phyloP scores from a whole-genome alignment of 2,329 filamentous ascomycete species.

The Penicillium palitans region DNA sequence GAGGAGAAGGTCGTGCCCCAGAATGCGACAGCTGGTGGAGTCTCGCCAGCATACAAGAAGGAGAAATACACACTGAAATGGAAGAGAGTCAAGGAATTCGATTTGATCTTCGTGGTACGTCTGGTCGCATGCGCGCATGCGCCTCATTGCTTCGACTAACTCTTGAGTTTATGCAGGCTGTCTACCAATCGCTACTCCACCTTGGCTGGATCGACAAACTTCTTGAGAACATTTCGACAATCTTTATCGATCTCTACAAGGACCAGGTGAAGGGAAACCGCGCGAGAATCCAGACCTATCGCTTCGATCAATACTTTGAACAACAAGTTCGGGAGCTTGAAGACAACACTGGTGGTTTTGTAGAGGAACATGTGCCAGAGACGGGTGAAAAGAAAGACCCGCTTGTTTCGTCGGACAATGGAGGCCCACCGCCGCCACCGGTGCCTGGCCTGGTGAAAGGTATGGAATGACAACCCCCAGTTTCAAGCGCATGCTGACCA shows the following conservation, averaged over 20 bases:
- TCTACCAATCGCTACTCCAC: conserved; percentile 93
- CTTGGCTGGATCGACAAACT: conserved; percentile 97
- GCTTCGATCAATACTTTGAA: conserved; percentile 92
- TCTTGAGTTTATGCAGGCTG: conserved; percentile 61
- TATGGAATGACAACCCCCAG: conserved; percentile 18
- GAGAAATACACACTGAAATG: conserved; percentile 96
- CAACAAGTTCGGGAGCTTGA: conserved; percentile 80
- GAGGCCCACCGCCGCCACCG: conserved; percentile 53
- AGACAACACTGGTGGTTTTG: conserved; percentile 37
- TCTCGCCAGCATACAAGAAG: conserved; percentile 73
- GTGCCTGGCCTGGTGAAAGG: conserved; percentile 55
- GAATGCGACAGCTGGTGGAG: conserved; percentile 60
- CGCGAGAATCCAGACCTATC: conserved; percentile 75
- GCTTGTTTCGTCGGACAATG: conserved; percentile 51
- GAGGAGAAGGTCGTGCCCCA: conserved; percentile 75
- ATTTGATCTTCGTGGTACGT: conserved; percentile 88
- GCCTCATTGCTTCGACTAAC: conserved; percentile 19
- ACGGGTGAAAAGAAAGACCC: conserved; percentile 50
- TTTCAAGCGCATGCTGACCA: conserved; percentile 24
- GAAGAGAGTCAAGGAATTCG: conserved; percentile 87
- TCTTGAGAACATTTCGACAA: conserved; percentile 87
- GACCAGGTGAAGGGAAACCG: conserved; percentile 81
- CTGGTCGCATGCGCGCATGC: conserved; percentile 13
- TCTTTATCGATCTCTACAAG: conserved; percentile 88
- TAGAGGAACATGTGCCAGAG: conserved; percentile 47